Percentiles rank a stretch among this genome's conserved stretches.
These are phyloP conservation scores for Rubia tinctorum DNA, from an alignment of 305 asterid species.

Conservation along the genomic window DNA sequence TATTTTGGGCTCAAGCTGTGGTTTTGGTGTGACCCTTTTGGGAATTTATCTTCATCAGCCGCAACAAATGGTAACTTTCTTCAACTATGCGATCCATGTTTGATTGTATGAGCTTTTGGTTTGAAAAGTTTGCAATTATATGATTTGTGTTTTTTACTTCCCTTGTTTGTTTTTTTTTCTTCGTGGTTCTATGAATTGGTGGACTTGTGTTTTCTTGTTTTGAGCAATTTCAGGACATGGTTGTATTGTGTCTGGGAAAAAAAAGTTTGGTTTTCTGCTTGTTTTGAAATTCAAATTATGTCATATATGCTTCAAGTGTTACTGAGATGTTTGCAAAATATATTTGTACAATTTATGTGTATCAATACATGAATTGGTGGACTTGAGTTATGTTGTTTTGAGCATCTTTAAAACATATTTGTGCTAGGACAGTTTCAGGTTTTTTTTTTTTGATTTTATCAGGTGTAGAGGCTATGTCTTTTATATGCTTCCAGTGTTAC, in stretches of 20 bases:
- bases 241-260: not conserved
- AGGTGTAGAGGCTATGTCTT: not conserved
- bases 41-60: conserved; percentile 13
- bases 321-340: not conserved
- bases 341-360: not conserved
- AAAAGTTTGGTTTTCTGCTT: not conserved
- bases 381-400: not conserved
- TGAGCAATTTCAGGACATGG: not conserved
- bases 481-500: not conserved
- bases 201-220: not conserved
- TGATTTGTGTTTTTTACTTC: not conserved
- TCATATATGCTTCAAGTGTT: not conserved
- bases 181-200: not conserved
- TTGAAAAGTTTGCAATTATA: not conserved
- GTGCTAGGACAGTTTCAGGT: not conserved
- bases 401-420: not conserved
- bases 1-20: not conserved
- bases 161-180: not conserved
- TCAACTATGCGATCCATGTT: not conserved
- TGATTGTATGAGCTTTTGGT: not conserved
- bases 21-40: conserved; percentile 11
- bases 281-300: not conserved
- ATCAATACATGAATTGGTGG: not conserved
- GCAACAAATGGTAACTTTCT: conserved; percentile 20
- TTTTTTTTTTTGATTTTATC: not conserved